Conservation (phyloP, 129 eudicot species). For the Arctium minus region DNA sequence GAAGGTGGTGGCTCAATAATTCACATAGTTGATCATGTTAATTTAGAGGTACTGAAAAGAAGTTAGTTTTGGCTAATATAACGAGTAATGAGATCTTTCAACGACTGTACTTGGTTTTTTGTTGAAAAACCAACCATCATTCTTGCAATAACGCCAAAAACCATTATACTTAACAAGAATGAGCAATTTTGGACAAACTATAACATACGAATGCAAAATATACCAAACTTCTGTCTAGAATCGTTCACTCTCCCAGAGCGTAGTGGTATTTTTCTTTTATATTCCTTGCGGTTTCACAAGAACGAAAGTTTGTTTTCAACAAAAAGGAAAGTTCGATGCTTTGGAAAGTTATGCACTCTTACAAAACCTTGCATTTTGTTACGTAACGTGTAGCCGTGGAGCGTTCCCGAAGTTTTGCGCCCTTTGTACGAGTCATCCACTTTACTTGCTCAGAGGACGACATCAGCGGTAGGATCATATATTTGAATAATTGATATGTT, state of each 20-base stretch:
- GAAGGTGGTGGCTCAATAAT: too few relatives aligned
- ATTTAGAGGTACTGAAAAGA: slow-evolving; percentile 10
- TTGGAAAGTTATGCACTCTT: not conserved
- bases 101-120: too few relatives aligned
- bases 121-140: too few relatives aligned
- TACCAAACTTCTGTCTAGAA: not conserved
- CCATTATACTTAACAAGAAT: too few relatives aligned
- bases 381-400: slow-evolving; percentile 47
- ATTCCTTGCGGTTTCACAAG: not conserved
- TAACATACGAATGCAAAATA: too few relatives aligned
- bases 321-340: not conserved
- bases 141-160: too few relatives aligned
- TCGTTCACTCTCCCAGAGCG: not conserved
- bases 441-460: slow-evolving; percentile 59
- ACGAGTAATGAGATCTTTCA: too few relatives aligned
- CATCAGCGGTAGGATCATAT: slow-evolving; percentile 42
- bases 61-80: not conserved
- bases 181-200: too few relatives aligned
- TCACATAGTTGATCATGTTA: too few relatives aligned
- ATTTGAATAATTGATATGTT: not conserved
- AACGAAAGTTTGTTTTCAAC: not conserved
- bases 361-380: not conserved
- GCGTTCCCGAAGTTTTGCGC: slow-evolving; percentile 67
- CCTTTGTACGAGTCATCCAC: slow-evolving; percentile 70
- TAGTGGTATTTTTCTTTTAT: not conserved